Conservation (phyloP, 495 filamentous ascomycete species). For the Daldinia bambusicola region DNA sequence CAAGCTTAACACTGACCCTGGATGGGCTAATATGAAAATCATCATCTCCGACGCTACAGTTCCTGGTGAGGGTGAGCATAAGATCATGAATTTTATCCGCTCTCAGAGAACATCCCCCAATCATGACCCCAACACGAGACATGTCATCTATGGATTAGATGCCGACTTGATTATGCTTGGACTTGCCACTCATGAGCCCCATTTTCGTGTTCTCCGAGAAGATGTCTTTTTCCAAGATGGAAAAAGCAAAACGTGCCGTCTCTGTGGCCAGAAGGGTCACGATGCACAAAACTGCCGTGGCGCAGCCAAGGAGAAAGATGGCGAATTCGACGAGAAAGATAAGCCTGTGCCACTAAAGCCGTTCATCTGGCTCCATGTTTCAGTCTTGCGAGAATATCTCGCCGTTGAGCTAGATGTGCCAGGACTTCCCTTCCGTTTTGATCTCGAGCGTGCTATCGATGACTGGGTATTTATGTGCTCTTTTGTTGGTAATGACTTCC, state of each 20-base stretch:
- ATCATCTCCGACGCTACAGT: slow-evolving; percentile 98
- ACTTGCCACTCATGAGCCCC: slow-evolving; percentile 94
- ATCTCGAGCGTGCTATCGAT: slow-evolving; percentile 95
- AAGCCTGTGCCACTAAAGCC: slow-evolving; percentile 76
- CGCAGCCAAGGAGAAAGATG: slow-evolving; percentile 82
- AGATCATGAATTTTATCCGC: slow-evolving; percentile 98
- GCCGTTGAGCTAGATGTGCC: slow-evolving; percentile 87
- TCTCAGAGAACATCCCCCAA: slow-evolving; percentile 90
- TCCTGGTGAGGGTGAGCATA: slow-evolving; percentile 97
- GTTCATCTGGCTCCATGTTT: slow-evolving; percentile 98
- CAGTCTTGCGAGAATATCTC: slow-evolving; percentile 90
- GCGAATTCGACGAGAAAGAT: slow-evolving; percentile 86
- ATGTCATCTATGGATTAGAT: slow-evolving; percentile 96
- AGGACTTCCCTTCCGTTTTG: slow-evolving; percentile 77
- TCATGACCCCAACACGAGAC: slow-evolving; percentile 95
- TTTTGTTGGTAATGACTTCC: slow-evolving; percentile 99
- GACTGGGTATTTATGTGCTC: slow-evolving; percentile 99
- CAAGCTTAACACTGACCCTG: slow-evolving; percentile 95
- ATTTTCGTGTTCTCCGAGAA: slow-evolving; percentile 96
- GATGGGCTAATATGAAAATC: slow-evolving; percentile 97
- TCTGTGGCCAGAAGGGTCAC: slow-evolving; percentile 93
- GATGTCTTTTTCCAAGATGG: slow-evolving; percentile 94
- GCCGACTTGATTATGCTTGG: slow-evolving; percentile 99
- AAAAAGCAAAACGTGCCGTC: slow-evolving; percentile 78
- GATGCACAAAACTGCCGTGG: slow-evolving; percentile 84